Conservation (phyloP, 805 yeast species). For the Ogataea methylovora region DNA sequence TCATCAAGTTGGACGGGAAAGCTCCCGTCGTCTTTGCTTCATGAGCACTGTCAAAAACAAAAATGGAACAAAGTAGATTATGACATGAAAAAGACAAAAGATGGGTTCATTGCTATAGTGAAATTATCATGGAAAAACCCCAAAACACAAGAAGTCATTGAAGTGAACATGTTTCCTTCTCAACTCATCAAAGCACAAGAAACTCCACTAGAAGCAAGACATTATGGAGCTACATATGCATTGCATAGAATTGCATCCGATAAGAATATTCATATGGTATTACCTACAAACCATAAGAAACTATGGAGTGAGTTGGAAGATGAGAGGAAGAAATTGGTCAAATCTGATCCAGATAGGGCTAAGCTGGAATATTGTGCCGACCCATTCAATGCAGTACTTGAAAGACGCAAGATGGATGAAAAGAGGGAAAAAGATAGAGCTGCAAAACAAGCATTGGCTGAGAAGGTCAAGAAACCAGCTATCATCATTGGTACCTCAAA, state of each 20-base stretch:
- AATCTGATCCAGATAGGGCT: conserved; percentile 39
- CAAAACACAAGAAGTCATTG: conserved; percentile 62
- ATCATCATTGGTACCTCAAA: conserved; percentile 25
- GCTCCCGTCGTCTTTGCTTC: conserved; percentile 76
- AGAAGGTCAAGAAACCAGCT: conserved; percentile 42
- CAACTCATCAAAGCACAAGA: conserved; percentile 53
- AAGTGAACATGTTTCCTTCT: conserved; percentile 47
- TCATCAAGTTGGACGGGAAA: conserved; percentile 92
- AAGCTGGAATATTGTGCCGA: conserved; percentile 53
- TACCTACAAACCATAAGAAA: conserved; percentile 75
- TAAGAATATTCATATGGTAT: conserved; percentile 78
- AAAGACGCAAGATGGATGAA: conserved; percentile 39
- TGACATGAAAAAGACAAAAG: conserved; percentile 45
- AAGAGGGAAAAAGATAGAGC: conserved; percentile 38
- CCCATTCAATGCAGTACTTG: conserved; percentile 69
- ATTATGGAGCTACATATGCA: conserved; percentile 84
- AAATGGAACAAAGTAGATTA: conserved; percentile 87
- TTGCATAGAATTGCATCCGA: conserved; percentile 71
- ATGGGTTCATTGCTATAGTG: conserved; percentile 62
- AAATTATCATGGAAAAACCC: conserved; percentile 69
- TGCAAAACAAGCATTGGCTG: conserved; percentile 38
- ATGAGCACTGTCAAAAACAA: conserved; percentile 79
- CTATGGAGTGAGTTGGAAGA: conserved; percentile 72
- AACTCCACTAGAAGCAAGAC: conserved; percentile 85
- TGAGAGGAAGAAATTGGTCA: conserved; percentile 42